Base-by-base conservation (phyloP, 192 early-diverging fungal genomes). In the Diversispora epigaea region DNA sequence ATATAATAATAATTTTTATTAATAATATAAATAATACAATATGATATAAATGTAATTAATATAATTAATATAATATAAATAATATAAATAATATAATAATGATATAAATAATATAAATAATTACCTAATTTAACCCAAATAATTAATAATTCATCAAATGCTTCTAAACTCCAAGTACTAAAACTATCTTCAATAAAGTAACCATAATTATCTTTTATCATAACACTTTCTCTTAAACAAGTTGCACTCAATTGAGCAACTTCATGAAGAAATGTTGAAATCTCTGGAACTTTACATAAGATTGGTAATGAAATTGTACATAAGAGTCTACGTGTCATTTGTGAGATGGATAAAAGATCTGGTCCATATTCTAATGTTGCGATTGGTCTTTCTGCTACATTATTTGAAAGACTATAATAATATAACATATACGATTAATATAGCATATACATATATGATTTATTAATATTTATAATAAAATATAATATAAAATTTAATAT, bases 111-210 rank as follows among this genome's bases (percentile, higher is more conserved):
- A 32, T 57, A 17, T 62, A 39, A 45, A 12, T 40, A 41, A 77
- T 58, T 80, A 89, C 88, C 84, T 21, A 91, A 78, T 22, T 79
- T 82, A 0, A 88, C 84, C 90, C 90, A 91, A 0, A 85, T 83
- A 25, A 81, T 84, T 11, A 91, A 75, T 15, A 86, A 83, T 43
- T 90, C 87, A 60, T 91, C 90, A 47, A 86, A 85, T 0, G 87
- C 87, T 22, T 89, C 90, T 52, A 80, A 80, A 45, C 81, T 81
- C 76, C 88, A 86, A 45, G 78, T 32, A 32, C 25, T 32, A 32
- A 32, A 84, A n/a, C 78, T 79, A 52, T 83, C 81, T 41, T 84
- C 80, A 3, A 81, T 76, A 52, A 83, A 62, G 60, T 79, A 79
- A 39, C 80, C 78, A n/a, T 71, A 78, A 50, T 87, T 85, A 68